Base-by-base conservation (phyloP, 2,329 filamentous ascomycete species). In the Purpureocillium lavendulum region DNA sequence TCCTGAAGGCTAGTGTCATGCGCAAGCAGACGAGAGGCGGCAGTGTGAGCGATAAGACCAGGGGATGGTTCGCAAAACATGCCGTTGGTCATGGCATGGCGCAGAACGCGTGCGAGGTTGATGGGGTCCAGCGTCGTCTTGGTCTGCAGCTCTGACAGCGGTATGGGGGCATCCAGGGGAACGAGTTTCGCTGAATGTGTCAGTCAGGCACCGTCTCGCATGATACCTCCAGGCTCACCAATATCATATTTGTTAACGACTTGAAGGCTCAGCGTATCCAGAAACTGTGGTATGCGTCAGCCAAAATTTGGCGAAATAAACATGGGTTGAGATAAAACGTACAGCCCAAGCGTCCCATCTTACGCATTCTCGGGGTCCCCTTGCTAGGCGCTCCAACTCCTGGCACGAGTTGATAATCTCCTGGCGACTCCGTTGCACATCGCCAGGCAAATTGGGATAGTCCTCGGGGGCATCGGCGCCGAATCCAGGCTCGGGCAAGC, bases 51-150 rank as follows among this genome's bases (percentile, higher is more conserved):
- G 43, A 80, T 67, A 3, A 65, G 44, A 1, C 70, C 69, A 0
- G 70, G 67, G 5, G 54, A 53, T 1, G 69, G 65, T 47, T 80
- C 75, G 33, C 58, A 51, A 55, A 81, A 78, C 41, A 80, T 64
- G 10, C 63, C 60, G 46, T 69, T 73, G 11, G 73, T 77, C 65
- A 79, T 78, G 30, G 69, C 73, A 52, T 77, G 68, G 7, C 75
- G 70, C 21, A 76, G 54, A 7, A 73, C 57, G 34, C 72, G 68
- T 11, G 66, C 63, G 14, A 76, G 59, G 48, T 75, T 74, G 45
- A 68, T 60, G 21, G 66, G 57, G 46, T 72, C 67, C 16, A 75
- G 52, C 1, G 60, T 48, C 0, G 68, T 70, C 45, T 66, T 67
- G 33, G 57, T 46, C 36, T 69, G 57, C 4, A 76, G 65, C 35